A percentile compares a stretch with the other conserved stretches of the same genome.
Evolutionary conservation across 2,329 filamentous ascomycete species (phyloP).

Genomic region (Botrytis paeoniae): DNA sequence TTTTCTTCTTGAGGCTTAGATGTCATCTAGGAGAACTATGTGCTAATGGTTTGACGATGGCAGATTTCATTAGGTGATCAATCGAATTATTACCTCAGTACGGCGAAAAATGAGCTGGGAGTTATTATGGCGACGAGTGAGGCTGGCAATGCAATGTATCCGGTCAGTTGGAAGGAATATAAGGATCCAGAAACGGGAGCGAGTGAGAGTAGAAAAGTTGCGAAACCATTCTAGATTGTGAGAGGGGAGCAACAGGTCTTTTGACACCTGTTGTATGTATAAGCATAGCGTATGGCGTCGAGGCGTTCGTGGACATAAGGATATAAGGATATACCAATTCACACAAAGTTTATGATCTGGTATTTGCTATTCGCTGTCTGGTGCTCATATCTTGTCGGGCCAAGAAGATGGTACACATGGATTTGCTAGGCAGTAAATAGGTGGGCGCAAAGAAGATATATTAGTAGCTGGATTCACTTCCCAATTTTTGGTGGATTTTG

Average conservation of each 20-base stretch:
- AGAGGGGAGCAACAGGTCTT: background rate
- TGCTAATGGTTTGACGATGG: slow-evolving; percentile 2
- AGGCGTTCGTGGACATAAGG: slow-evolving; percentile 11
- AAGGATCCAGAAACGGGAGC: slow-evolving; percentile 74
- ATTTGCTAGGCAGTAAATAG: background rate
- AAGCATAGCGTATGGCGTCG: slow-evolving; percentile 15
- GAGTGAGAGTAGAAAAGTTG: slow-evolving; percentile 84
- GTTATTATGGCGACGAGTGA: slow-evolving; percentile 92
- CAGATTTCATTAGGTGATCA: slow-evolving; percentile 90
- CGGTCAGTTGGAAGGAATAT: slow-evolving; percentile 94
- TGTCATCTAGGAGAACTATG: background rate
- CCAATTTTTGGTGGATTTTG: background rate
- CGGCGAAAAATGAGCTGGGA: slow-evolving; percentile 84
- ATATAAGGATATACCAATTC: slow-evolving; percentile 12
- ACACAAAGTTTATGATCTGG: slow-evolving; percentile 1
- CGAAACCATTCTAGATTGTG: slow-evolving; percentile 69
- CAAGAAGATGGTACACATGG: background rate
- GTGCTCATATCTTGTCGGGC: background rate
- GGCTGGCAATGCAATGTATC: slow-evolving; percentile 84
- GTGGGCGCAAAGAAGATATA: background rate
- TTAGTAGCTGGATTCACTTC: background rate
- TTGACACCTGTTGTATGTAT: background rate
- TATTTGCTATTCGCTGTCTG: background rate
- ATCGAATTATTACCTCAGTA: slow-evolving; percentile 91
- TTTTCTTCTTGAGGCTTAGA: background rate